These are phyloP conservation scores for Metschnikowia cerradonensis DNA, from an alignment of 805 yeast species.

Conservation along the genomic window DNA sequence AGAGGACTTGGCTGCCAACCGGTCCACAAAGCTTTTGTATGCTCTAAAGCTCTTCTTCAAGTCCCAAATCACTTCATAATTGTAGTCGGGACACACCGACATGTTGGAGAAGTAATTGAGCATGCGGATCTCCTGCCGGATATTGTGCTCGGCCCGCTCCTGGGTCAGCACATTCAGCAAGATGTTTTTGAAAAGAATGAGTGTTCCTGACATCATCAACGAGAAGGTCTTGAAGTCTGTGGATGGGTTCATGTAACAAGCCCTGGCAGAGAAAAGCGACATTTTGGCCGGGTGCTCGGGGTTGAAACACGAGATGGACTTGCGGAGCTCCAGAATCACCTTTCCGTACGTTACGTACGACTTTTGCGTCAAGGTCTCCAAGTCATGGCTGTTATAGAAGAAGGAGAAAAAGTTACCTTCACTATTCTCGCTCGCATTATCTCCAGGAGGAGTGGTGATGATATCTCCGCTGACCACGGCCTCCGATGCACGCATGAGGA, in stretches of 20 bases:
- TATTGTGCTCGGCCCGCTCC: neutral
- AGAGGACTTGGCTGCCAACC: constrained; percentile 2
- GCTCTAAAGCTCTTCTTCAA: constrained; percentile 22
- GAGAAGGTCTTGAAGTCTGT: constrained; percentile 31
- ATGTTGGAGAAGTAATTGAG: constrained; percentile 22
- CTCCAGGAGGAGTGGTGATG: constrained; percentile 6
- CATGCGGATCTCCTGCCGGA: constrained; percentile 14
- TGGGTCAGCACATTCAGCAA: constrained; percentile 20
- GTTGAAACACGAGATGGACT: constrained; percentile 27
- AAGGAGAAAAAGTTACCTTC: constrained; percentile 5
- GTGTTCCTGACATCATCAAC: constrained; percentile 33
- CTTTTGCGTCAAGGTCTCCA: constrained; percentile 27
- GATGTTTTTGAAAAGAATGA: constrained; percentile 26
- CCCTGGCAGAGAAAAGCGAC: constrained; percentile 35
- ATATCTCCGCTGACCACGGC: constrained; percentile 17
- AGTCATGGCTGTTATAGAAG: constrained; percentile 28
- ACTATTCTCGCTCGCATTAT: neutral
- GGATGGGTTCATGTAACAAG: constrained; percentile 30
- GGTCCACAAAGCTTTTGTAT: constrained; percentile 24
- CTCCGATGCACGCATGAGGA: constrained; percentile 20
- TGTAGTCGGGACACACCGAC: constrained; percentile 32
- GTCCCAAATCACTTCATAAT: constrained; percentile 26
- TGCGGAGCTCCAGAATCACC: constrained; percentile 32
- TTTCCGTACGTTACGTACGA: constrained; percentile 33
- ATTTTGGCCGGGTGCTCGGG: constrained; percentile 36